Evolutionary conservation across 1,284 basidiomycete genomes (phyloP), one percentile per base, ranked within the genome.

Genomic region (Ganoderma lucidum): DNA sequence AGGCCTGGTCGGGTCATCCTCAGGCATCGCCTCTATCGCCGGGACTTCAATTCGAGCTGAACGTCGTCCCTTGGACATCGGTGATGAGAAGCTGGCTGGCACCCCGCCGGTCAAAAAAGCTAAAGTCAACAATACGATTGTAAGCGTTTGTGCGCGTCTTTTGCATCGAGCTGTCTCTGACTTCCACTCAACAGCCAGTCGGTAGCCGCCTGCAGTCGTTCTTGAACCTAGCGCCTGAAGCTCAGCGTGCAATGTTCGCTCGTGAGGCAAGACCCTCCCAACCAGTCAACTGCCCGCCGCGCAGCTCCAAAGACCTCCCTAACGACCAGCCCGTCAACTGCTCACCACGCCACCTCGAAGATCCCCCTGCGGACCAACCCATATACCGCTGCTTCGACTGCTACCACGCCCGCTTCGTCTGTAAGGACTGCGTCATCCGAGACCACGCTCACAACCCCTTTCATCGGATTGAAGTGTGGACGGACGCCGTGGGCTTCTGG

Each of bases 351-450:
- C n/a, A n/a, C n/a, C n/a, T n/a, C n/a, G n/a, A n/a, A n/a, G n/a
- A n/a, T n/a, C n/a, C n/a, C n/a, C n/a, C n/a, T n/a, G n/a, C n/a
- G n/a, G n/a, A n/a, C 44, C 4, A 9, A 5, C 2, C 44, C 44
- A 19, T 15, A 44, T 67, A 67, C 28, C 64, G 69, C 4, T 70
- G 69, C 53, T 70, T 65, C 37, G 69, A 70, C 30, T 70, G 69
- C 19, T 67, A 59, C 37, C 17, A 51, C n/a, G 32, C 65, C 6
- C 41, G 53, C 5, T 1, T 51, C 15, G 8, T 35, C 9, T 70
- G 69, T 42, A 14, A n/a, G 17, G 5, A n/a, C 2, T 70, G 69
- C 35, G 12, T 62, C 1, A 32, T 65, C 6, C 10, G 9, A 3
- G 30, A 37, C n/a, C 69, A 70, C 30, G 2, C 3, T 2, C 53